Evolutionary conservation across 176 grass and related monocot genomes (phyloP).

Genomic region (Lolium multiflorum): DNA sequence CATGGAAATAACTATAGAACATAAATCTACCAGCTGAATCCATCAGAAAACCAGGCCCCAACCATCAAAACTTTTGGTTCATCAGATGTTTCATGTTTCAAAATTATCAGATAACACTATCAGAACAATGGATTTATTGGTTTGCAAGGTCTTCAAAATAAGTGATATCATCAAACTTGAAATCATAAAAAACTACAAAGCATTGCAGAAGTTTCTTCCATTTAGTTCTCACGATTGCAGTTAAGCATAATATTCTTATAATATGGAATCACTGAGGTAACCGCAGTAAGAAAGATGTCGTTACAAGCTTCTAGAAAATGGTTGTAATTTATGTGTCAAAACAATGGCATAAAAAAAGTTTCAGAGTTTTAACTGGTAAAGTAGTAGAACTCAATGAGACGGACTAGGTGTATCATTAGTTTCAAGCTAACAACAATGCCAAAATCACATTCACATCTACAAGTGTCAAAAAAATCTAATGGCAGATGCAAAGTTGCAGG

Average conservation of each 20-base stretch:
- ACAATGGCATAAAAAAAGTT: neutral
- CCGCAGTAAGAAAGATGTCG: neutral
- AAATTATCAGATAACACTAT: neutral
- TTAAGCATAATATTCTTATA: neutral
- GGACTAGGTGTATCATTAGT: slow-evolving; percentile 12
- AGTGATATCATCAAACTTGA: slow-evolving; percentile 15
- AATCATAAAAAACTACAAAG: slow-evolving; percentile 11
- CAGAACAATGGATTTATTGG: neutral
- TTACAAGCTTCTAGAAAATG: slow-evolving; percentile 1
- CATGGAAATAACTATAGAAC: slow-evolving; percentile 6
- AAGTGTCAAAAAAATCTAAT: slow-evolving; percentile 31
- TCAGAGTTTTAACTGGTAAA: slow-evolving; percentile 27
- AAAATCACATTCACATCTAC: neutral
- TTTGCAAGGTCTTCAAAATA: slow-evolving; percentile 26
- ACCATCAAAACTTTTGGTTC: neutral
- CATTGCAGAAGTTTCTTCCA: neutral
- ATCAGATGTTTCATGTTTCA: slow-evolving; percentile 7
- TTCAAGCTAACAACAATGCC: slow-evolving; percentile 24
- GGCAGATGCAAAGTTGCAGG: slow-evolving; percentile 19
- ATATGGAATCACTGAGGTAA: neutral
- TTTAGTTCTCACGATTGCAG: neutral
- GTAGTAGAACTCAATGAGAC: neutral
- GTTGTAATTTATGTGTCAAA: slow-evolving; percentile 1
- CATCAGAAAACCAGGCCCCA: slow-evolving; percentile 19
- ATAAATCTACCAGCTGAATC: neutral